Evolutionary conservation across 1,284 basidiomycete species (phyloP), one percentile per base, ranked within the genome.

Genomic region (Phenoliferia sp.): DNA sequence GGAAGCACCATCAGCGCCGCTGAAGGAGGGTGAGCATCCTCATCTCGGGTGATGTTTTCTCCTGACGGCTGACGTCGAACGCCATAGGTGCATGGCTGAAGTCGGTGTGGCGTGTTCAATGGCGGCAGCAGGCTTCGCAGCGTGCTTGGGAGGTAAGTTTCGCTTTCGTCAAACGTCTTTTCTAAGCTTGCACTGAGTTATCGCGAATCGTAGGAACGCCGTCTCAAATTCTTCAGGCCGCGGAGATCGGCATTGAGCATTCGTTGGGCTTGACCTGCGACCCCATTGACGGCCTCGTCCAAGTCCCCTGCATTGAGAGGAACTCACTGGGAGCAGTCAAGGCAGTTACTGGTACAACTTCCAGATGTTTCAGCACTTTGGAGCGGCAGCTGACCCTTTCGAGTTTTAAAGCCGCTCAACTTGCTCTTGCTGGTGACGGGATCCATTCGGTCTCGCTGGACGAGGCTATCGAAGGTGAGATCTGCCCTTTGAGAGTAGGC

Each of bases 1-100:
- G 94, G 94, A 29, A 94, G 93, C 64, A 97, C 94, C 0, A 97
- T 98, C 61, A 91, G 89, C 55, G 95, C 94, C 12, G 94, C 95
- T 0, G 94, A 98, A 79, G 93, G 92, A 52, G 92, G 81, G 3
- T 74, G 71, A 36, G 64, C 72, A n/a, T 39, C 16, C 34, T 31
- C 57, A 52, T 36, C 29, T 32, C 16, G n/a, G n/a, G n/a, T n/a
- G n/a, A 26, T 28, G 5, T n/a, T 17, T 15, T n/a, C 52, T 60
- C 70, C 50, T 39, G 26, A 29, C 3, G 3, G 57, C 57, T 59
- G 22, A 59, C 22, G 10, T 29, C 32, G 29, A 35, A 58, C 22
- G 57, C 9, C 29, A 9, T 28, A 59, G 57, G 34, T 59, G 57
- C 32, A 59, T 82, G 81, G 81, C 78, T 12, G 80, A 80, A 66